Conservation (phyloP, 1,284 basidiomycete genomes). For the Amylostereum areolatum region DNA sequence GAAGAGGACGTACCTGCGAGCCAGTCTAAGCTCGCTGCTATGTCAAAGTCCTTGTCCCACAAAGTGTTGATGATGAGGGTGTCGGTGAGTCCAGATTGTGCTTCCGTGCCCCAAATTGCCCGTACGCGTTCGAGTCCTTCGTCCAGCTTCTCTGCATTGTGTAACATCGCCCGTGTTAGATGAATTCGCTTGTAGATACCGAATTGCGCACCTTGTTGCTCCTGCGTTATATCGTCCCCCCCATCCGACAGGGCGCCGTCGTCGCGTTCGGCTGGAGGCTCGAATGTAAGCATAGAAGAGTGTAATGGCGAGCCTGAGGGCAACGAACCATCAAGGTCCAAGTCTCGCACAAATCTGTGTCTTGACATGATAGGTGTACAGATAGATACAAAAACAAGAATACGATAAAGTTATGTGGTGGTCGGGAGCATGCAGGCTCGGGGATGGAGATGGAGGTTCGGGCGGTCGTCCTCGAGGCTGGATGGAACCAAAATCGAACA, state of each 20-base stretch:
- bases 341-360: conserved; percentile 86
- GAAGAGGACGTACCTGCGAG: conserved; percentile 50
- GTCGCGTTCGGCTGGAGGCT: conserved; percentile 62
- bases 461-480: not conserved
- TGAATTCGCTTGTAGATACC: not conserved
- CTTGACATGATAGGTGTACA: conserved; percentile 52
- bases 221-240: conserved; percentile 62
- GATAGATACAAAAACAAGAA: not conserved
- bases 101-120: conserved; percentile 61
- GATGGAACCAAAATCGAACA: not conserved
- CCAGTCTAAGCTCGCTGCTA: conserved; percentile 72
- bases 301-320: conserved; percentile 6
- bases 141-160: conserved; percentile 61
- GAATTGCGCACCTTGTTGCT: conserved; percentile 52
- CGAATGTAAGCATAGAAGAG: not conserved
- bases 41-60: conserved; percentile 89
- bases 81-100: conserved; percentile 65
- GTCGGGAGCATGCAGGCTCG: not conserved
- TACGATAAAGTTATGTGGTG: not conserved
- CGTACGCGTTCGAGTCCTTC: conserved; percentile 66
- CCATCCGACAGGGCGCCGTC: conserved; percentile 69
- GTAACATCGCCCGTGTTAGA: not conserved
- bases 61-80: conserved; percentile 73
- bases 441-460: not conserved
- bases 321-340: conserved; percentile 75